A percentile compares a stretch with the other conserved stretches of the same genome.
These are phyloP conservation scores for Pseudocercospora fijiensis DNA, from an alignment of 2,329 filamentous ascomycete genomes.

Conservation along the genomic window DNA sequence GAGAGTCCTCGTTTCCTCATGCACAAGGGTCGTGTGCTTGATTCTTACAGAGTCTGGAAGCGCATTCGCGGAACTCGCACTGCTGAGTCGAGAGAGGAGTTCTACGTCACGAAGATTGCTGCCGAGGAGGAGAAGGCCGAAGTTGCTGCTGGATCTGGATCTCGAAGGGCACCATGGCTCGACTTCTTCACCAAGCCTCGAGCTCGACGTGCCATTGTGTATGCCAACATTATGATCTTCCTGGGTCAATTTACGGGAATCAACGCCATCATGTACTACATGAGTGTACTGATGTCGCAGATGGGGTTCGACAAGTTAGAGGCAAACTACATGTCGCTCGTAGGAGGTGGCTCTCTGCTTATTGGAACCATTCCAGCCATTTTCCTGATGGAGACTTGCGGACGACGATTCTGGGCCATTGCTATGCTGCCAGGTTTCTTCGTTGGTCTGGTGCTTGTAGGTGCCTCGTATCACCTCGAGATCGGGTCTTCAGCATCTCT, in stretches of 20 bases:
- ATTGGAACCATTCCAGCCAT: constrained; percentile 48
- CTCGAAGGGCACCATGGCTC: constrained; percentile 65
- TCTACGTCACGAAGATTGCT: constrained; percentile 68
- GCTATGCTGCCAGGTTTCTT: constrained; percentile 71
- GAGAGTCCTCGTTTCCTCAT: constrained; percentile 68
- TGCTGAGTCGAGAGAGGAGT: constrained; percentile 64
- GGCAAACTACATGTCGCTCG: constrained; percentile 71
- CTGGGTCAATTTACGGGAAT: constrained; percentile 63
- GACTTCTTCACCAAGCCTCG: constrained; percentile 71
- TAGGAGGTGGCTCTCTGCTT: constrained; percentile 66
- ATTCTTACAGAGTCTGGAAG: constrained; percentile 69
- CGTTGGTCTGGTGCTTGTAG: constrained; percentile 66
- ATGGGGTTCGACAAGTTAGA: constrained; percentile 64
- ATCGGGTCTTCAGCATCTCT: constrained; percentile 26
- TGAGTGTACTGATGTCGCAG: constrained; percentile 65
- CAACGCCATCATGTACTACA: constrained; percentile 59
- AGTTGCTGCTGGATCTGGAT: constrained; percentile 51
- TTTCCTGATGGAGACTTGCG: constrained; percentile 70
- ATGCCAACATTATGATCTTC: constrained; percentile 69
- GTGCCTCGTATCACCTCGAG: constrained; percentile 60
- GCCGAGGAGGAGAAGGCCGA: constrained; percentile 57
- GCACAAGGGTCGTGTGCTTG: constrained; percentile 62
- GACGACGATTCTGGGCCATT: constrained; percentile 72
- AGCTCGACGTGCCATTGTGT: constrained; percentile 64
- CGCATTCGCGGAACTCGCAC: constrained; percentile 63